Evolutionary conservation across 345 rosid genomes (phyloP).

Genomic region (Eucalyptus sideroxylon): DNA sequence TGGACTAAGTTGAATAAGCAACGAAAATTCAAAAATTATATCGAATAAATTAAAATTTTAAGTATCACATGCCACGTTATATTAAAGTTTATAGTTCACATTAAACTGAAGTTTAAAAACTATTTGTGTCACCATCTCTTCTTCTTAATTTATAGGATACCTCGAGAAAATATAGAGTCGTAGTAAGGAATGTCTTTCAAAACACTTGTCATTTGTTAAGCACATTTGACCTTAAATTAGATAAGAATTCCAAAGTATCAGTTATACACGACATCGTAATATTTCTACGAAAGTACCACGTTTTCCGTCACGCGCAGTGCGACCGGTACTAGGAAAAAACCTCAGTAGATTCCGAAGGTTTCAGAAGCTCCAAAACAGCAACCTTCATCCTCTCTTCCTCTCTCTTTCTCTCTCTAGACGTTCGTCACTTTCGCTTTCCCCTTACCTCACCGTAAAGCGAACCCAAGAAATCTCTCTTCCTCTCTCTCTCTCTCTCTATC

Average conservation of each 20-base stretch:
- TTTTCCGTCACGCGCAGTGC: not conserved
- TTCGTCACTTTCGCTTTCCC: not conserved
- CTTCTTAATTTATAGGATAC: not conserved
- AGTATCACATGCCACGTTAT: fast-evolving
- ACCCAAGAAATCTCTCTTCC: not conserved
- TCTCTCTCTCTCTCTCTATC: not conserved
- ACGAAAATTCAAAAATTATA: fast-evolving
- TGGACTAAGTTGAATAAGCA: too few relatives aligned
- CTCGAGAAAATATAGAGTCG: not conserved
- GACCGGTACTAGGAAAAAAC: not conserved
- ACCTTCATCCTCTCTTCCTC: not conserved
- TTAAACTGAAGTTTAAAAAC: too few relatives aligned
- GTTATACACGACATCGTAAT: not conserved
- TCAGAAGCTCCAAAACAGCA: not conserved
- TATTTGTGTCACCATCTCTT: not conserved
- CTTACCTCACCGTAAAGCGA: not conserved
- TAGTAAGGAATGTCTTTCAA: not conserved
- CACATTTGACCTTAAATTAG: not conserved
- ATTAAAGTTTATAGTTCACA: fast-evolving
- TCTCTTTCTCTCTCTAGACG: not conserved
- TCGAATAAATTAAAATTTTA: too few relatives aligned
- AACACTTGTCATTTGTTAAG: not conserved
- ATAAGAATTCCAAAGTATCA: not conserved
- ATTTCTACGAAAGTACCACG: not conserved
- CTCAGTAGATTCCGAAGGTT: not conserved